Conservation (phyloP, 495 filamentous ascomycete genomes). For the Lasiosphaeria miniovina region DNA sequence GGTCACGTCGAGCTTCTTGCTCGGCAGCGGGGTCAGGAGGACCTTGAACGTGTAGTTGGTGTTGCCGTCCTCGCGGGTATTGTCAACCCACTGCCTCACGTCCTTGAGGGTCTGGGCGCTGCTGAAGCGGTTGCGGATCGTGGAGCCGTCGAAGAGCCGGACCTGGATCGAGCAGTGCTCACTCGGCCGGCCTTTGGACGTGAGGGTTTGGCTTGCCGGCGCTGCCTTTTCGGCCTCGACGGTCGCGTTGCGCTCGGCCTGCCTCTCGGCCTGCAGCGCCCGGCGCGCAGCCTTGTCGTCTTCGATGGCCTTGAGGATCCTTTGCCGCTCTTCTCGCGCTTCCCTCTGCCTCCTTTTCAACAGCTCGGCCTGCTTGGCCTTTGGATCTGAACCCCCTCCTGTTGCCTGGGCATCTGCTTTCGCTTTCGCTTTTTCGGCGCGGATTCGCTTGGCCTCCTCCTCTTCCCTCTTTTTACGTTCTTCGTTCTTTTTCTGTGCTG, state of each 20-base stretch:
- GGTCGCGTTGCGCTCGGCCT: conserved; percentile 32
- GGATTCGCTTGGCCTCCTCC: conserved; percentile 27
- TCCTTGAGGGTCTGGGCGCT: conserved; percentile 61
- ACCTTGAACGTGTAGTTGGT: conserved; percentile 79
- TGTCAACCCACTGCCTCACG: conserved; percentile 77
- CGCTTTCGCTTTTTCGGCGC: conserved; percentile 31
- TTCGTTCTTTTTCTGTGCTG: conserved; percentile 27
- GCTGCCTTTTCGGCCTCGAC: conserved; percentile 15
- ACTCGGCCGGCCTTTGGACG: conserved; percentile 19
- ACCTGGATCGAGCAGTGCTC: conserved; percentile 68
- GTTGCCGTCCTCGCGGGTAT: conserved; percentile 34
- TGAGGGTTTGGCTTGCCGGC: conserved; percentile 16
- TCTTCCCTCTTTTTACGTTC: conserved; percentile 31
- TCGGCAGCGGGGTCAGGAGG: conserved; percentile 75
- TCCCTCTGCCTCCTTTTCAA: conserved; percentile 52
- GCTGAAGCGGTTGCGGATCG: conserved; percentile 68
- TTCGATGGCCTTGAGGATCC: conserved; percentile 61
- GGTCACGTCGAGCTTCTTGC: conserved; percentile 62
- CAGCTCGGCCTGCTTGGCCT: conserved; percentile 44
- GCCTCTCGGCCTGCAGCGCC: conserved; percentile 48
- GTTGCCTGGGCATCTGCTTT: conserved; percentile 27
- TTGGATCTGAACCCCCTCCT: conserved; percentile 32
- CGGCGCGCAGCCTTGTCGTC: conserved; percentile 65
- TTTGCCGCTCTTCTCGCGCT: conserved; percentile 55
- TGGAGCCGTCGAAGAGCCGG: conserved; percentile 79